These are phyloP conservation scores for Alnus rubra DNA, from an alignment of 306 rosid genomes.

Conservation along the genomic window DNA sequence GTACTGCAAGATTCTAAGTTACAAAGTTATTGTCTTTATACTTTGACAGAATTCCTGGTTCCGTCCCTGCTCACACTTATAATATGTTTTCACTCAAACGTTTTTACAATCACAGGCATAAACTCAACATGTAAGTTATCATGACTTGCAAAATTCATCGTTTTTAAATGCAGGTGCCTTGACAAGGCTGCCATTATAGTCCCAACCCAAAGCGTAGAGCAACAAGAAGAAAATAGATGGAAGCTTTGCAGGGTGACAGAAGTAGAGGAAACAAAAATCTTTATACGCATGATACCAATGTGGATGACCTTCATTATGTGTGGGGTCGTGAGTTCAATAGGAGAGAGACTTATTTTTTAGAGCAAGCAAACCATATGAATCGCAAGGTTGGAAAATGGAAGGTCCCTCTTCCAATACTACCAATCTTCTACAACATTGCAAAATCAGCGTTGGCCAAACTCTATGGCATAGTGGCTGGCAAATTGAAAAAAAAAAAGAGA, in stretches of 20 bases:
- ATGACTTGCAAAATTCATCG: neutral
- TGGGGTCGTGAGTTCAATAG: conserved; percentile 37
- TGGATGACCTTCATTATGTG: conserved; percentile 23
- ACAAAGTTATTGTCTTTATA: no score
- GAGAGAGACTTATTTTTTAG: conserved; percentile 37
- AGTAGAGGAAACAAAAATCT: conserved; percentile 13
- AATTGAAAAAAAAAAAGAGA: neutral
- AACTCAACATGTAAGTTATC: no score
- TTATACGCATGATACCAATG: conserved; percentile 15
- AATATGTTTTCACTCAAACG: no score
- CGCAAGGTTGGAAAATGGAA: conserved; percentile 23
- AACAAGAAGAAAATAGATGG: conserved; percentile 11
- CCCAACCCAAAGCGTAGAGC: conserved; percentile 1
- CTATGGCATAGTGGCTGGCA: neutral
- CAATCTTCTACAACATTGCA: conserved; percentile 15
- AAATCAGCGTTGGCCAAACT: neutral
- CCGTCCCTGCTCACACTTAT: no score
- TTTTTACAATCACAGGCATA: no score
- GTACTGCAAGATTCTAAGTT: no score
- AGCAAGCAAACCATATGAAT: conserved; percentile 37
- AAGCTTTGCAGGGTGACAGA: conserved; percentile 28
- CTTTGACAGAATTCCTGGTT: no score
- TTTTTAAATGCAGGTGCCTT: conserved; percentile 15
- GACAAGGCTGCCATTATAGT: conserved; percentile 31
- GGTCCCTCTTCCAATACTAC: conserved; percentile 22